A percentile compares a stretch with the other conserved stretches of the same genome.
These are phyloP conservation scores for Aspergillus incahuasiensis DNA, from an alignment of 495 filamentous ascomycete species.

Conservation along the genomic window DNA sequence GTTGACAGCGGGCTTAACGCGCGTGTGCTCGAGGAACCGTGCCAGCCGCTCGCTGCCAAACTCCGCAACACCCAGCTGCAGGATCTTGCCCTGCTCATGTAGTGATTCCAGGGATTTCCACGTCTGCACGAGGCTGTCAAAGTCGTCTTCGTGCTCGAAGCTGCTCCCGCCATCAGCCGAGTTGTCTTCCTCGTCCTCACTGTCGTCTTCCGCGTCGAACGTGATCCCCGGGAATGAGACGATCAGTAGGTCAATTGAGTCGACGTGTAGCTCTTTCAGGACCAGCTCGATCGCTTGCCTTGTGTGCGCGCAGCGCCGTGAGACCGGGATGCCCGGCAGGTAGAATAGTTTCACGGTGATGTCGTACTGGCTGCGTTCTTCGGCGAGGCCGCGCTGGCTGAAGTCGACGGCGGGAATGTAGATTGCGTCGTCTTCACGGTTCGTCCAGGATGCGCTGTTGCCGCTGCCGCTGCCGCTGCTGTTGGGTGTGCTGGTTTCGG, in stretches of 20 bases:
- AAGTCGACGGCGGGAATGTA: constrained; percentile 78
- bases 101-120: constrained; percentile 72
- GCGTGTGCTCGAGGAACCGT: constrained; percentile 59
- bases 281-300: constrained; percentile 74
- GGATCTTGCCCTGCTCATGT: constrained; percentile 64
- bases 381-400: constrained; percentile 61
- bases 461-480: constrained; percentile 12
- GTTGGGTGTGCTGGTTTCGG: constrained; percentile 20
- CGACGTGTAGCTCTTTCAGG: constrained; percentile 67
- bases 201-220: constrained; percentile 90
- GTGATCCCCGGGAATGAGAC: constrained; percentile 89
- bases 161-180: constrained; percentile 47
- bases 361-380: constrained; percentile 78
- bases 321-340: constrained; percentile 62
- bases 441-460: constrained; percentile 56
- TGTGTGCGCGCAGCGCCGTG: constrained; percentile 60
- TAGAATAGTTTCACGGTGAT: constrained; percentile 95
- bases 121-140: constrained; percentile 66
- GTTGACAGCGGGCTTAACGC: constrained; percentile 75
- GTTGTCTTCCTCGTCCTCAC: constrained; percentile 60
- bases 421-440: constrained; percentile 50
- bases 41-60: constrained; percentile 79
- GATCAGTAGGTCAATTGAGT: constrained; percentile 81
- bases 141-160: constrained; percentile 38
- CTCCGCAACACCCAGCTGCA: constrained; percentile 78